Conservation (phyloP, 192 early-diverging fungal species). For the Gonapodya sp. region DNA sequence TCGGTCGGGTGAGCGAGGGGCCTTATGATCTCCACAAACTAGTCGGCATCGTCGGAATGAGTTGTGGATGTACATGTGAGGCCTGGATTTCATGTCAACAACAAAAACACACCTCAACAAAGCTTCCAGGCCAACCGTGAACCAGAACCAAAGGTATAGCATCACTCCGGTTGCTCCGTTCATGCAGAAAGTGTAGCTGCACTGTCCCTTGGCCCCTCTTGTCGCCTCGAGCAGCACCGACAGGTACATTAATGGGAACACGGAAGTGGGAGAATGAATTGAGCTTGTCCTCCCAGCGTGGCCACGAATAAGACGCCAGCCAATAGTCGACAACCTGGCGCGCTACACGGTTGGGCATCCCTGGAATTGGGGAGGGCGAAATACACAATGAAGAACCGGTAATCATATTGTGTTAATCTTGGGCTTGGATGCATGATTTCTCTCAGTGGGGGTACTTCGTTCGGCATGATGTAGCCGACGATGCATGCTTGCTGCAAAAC, state of each 20-base stretch:
- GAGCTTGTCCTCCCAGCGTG: background rate
- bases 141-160: slow-evolving; percentile 44
- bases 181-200: slow-evolving; percentile 14
- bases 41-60: slow-evolving; percentile 26
- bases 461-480: background rate
- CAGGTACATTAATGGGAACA: background rate
- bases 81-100: too few species aligned
- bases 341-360: background rate
- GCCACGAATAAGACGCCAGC: background rate
- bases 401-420: too few species aligned
- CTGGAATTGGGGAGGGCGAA: slow-evolving; percentile 11
- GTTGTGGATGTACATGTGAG: too few species aligned
- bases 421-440: too few species aligned
- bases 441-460: too few species aligned
- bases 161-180: slow-evolving; percentile 18
- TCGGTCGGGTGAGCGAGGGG: background rate
- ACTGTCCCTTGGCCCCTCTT: background rate
- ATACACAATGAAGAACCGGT: background rate
- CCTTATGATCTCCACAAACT: slow-evolving; percentile 15
- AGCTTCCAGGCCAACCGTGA: slow-evolving; percentile 58
- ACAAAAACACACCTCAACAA: slow-evolving; percentile 43
- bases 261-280: background rate
- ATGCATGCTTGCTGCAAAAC: background rate
- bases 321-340: background rate
- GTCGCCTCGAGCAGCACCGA: background rate